Evolutionary conservation across 768 basidiomycete genomes (phyloP).

Genomic region (Rhizopogon roseolus): DNA sequence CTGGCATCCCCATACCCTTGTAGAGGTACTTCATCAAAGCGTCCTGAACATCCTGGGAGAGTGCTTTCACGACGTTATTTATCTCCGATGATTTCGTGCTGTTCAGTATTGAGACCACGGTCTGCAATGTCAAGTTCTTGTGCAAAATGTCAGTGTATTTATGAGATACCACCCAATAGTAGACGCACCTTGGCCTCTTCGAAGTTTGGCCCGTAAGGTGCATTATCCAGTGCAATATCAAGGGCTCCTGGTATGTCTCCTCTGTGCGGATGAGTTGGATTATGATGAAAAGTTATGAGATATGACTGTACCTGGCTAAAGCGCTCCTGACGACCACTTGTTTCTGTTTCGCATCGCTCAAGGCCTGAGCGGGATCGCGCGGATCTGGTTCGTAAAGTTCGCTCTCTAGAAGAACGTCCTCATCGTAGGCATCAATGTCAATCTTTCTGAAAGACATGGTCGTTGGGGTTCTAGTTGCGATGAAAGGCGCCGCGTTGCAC

Average conservation of each 20-base stretch:
- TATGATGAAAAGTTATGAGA: neutral
- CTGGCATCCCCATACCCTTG: slow-evolving; percentile 83
- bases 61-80: slow-evolving; percentile 61
- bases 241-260: slow-evolving; percentile 76
- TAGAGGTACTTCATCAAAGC: slow-evolving; percentile 95
- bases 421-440: slow-evolving; percentile 91
- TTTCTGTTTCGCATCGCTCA: slow-evolving; percentile 75
- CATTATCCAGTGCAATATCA: slow-evolving; percentile 61
- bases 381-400: slow-evolving; percentile 89
- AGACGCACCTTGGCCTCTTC: slow-evolving; percentile 83
- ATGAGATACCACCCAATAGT: neutral
- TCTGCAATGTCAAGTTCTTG: slow-evolving; percentile 75
- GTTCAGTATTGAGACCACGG: slow-evolving; percentile 85
- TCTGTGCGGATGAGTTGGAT: slow-evolving; percentile 33
- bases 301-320: slow-evolving; percentile 60
- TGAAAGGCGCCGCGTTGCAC: neutral
- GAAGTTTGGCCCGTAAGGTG: slow-evolving; percentile 84
- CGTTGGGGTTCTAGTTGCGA: neutral
- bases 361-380: slow-evolving; percentile 65
- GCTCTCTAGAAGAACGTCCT: slow-evolving; percentile 79
- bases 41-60: slow-evolving; percentile 77
- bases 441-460: slow-evolving; percentile 80
- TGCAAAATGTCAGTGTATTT: neutral
- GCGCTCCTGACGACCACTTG: slow-evolving; percentile 65
- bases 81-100: slow-evolving; percentile 91